Evolutionary conservation across 371 early-diverging fungal genomes (phyloP).

Genomic region (Zancudomyces culisetae): DNA sequence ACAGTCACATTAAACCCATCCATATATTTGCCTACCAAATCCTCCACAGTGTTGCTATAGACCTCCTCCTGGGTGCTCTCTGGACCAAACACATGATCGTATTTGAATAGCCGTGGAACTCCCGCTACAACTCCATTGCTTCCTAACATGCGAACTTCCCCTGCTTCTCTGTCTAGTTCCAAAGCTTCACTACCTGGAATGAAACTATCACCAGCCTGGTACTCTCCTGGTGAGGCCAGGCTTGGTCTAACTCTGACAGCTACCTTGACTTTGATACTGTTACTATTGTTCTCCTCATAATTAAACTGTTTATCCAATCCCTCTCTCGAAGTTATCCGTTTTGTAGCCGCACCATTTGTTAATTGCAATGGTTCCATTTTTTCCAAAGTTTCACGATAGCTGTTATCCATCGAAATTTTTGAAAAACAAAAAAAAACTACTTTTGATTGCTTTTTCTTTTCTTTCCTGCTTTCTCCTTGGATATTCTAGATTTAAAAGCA

Average conservation of each 20-base stretch:
- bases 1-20: conserved; percentile 94
- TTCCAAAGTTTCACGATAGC: no score
- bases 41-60: conserved; percentile 41
- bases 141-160: neutral
- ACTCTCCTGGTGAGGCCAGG: no score
- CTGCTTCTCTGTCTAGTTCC: neutral
- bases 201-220: no score
- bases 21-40: conserved; percentile 63
- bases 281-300: neutral
- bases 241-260: conserved; percentile 1
- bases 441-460: no score
- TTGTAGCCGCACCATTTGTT: no score
- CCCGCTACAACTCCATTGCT: conserved; percentile 1
- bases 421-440: no score
- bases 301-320: no score
- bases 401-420: no score
- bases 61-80: conserved; percentile 51
- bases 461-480: no score
- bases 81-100: conserved; percentile 64
- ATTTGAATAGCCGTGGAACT: conserved; percentile 38
- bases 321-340: no score
- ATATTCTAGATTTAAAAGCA: no score
- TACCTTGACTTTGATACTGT: conserved; percentile 1
- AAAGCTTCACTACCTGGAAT: neutral
- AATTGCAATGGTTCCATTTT: no score